Percentiles rank a stretch among this genome's conserved stretches.
Conservation (phyloP, 176 grass and related monocot genomes). For the Otatea glauca region DNA sequence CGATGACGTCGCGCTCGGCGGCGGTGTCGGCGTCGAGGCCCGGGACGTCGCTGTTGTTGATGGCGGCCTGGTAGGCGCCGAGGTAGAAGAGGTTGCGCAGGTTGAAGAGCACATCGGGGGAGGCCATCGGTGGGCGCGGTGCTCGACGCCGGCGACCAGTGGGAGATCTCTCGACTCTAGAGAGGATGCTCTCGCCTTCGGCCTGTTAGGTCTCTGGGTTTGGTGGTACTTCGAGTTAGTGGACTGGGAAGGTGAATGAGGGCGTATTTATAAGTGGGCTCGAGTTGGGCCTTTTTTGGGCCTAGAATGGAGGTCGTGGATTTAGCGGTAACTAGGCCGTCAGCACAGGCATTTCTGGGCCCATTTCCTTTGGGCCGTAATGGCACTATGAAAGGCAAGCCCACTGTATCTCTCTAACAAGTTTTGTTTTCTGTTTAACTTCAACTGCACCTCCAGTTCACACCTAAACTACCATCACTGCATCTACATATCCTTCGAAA, state of each 20-base stretch:
- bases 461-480: not conserved
- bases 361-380: not conserved
- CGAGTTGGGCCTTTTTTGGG: not conserved
- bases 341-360: not conserved
- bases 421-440: not conserved
- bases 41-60: conserved; percentile 92
- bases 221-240: conserved; percentile 12
- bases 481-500: not conserved
- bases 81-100: conserved; percentile 97
- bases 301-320: not conserved
- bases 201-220: conserved; percentile 27
- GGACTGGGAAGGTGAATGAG: not conserved
- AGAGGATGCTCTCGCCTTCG: not conserved
- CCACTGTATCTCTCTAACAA: not conserved
- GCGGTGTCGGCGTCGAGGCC: conserved; percentile 67
- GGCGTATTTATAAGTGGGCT: conserved; percentile 24
- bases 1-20: conserved; percentile 83
- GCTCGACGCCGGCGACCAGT: not conserved
- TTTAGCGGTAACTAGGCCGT: not conserved
- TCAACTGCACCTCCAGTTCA: not conserved
- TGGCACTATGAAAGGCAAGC: not conserved
- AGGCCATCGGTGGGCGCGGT: conserved; percentile 44
- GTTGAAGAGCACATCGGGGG: conserved; percentile 87
- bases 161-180: conserved; percentile 52
- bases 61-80: conserved; percentile 94